These are phyloP conservation scores for Neurospora hispaniola DNA, from an alignment of 495 filamentous ascomycete species.

Conservation along the genomic window DNA sequence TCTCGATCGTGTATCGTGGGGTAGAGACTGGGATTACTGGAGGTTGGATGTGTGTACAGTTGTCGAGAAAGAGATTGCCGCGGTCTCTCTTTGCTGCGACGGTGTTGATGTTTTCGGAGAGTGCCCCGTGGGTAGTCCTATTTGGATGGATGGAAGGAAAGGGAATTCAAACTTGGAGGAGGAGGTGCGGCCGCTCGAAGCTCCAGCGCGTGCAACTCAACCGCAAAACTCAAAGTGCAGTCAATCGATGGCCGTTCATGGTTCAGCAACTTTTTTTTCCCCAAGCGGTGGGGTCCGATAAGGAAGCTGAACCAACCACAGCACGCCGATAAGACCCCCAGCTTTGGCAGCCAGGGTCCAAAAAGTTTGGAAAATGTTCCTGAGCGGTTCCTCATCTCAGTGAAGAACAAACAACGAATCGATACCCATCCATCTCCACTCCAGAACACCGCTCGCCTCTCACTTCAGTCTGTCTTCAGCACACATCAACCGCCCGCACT, in stretches of 20 bases:
- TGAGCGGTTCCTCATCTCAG: background rate
- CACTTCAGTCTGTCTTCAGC: background rate
- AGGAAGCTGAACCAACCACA: slow-evolving; percentile 8
- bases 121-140: background rate
- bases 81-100: background rate
- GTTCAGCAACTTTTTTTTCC: slow-evolving; percentile 15
- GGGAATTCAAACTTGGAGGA: background rate
- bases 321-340: slow-evolving; percentile 5
- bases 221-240: background rate
- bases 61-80: background rate
- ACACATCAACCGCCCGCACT: background rate
- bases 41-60: background rate
- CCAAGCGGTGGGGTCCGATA: slow-evolving; percentile 11
- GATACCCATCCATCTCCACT: background rate
- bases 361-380: background rate
- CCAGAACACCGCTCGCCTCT: background rate
- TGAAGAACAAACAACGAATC: background rate
- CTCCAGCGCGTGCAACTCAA: background rate
- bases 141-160: background rate
- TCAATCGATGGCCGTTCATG: background rate
- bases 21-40: background rate
- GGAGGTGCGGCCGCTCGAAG: background rate
- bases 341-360: background rate
- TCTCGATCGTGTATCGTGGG: background rate
- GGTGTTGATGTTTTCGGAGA: background rate